Percentiles rank a stretch among this genome's conserved stretches.
phyloP scores from a whole-genome alignment of 345 rosid species.

The Aegle marmelos region DNA sequence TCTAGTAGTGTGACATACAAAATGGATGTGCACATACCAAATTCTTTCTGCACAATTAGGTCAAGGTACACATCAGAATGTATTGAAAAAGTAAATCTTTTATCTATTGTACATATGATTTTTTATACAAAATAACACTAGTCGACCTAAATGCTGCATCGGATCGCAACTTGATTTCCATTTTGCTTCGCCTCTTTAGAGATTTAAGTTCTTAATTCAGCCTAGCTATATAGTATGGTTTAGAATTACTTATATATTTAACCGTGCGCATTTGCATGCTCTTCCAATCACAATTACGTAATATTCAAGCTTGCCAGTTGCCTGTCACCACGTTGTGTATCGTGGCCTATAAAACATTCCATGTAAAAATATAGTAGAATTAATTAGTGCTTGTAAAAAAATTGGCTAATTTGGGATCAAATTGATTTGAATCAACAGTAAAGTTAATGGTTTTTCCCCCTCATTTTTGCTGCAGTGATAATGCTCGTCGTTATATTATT shows the following conservation, averaged over 20 bases:
- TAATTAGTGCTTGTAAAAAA: background rate
- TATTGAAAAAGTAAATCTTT: background rate
- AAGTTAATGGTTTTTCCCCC: too few relatives aligned
- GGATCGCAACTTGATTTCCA: background rate
- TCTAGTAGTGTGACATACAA: too few relatives aligned
- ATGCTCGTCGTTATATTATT: too few relatives aligned
- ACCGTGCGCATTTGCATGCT: background rate
- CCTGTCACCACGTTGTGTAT: background rate
- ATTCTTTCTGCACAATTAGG: background rate
- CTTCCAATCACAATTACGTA: background rate
- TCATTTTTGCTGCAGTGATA: too few relatives aligned
- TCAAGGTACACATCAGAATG: background rate
- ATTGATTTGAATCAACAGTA: too few relatives aligned
- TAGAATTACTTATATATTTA: background rate
- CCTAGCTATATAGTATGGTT: background rate
- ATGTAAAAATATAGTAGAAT: background rate
- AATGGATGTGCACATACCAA: background rate
- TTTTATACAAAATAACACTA: background rate
- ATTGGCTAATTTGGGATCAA: background rate
- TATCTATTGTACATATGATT: background rate
- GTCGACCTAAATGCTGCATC: background rate
- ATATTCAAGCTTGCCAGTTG: background rate
- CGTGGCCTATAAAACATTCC: background rate
- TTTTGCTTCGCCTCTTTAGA: background rate
- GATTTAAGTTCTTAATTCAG: too few relatives aligned